A percentile compares a stretch with the other conserved stretches of the same genome.
These are phyloP conservation scores for Macrolepiota albuminosa DNA, from an alignment of 768 basidiomycete species.

Conservation along the genomic window DNA sequence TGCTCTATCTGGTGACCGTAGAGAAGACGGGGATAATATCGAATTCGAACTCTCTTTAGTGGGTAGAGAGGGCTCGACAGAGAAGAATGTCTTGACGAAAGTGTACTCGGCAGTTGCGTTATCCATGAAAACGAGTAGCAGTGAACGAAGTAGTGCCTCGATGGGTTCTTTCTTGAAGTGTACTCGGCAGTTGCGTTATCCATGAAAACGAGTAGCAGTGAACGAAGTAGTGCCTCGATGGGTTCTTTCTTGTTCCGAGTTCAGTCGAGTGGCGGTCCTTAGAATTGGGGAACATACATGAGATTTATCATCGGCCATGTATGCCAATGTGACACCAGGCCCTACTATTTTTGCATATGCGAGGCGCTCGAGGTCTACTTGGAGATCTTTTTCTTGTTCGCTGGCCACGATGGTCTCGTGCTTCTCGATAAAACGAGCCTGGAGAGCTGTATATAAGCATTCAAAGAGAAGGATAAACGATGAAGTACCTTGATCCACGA, in stretches of 20 bases:
- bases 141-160: slow-evolving; percentile 82
- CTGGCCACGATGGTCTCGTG: slow-evolving; percentile 54
- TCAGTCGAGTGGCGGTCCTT: slow-evolving; percentile 1
- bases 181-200: slow-evolving; percentile 95
- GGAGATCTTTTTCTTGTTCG: slow-evolving; percentile 36
- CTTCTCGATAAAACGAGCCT: slow-evolving; percentile 71
- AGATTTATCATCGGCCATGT: slow-evolving; percentile 84
- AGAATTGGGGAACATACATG: slow-evolving; percentile 53
- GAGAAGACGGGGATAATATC: slow-evolving; percentile 30
- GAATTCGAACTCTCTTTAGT: slow-evolving; percentile 29
- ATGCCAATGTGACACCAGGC: slow-evolving; percentile 75
- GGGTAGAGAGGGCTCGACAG: slow-evolving; percentile 29
- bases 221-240: slow-evolving; percentile 80
- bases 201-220: slow-evolving; percentile 84
- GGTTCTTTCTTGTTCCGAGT: slow-evolving; percentile 61
- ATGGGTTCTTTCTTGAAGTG: slow-evolving; percentile 77
- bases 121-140: slow-evolving; percentile 88
- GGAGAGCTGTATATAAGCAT: background rate
- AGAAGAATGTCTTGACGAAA: slow-evolving; percentile 85
- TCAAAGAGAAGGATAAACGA: background rate
- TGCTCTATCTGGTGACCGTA: slow-evolving; percentile 41
- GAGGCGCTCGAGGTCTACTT: slow-evolving; percentile 53
- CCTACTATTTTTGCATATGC: slow-evolving; percentile 72
- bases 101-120: slow-evolving; percentile 91
- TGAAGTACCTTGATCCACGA: slow-evolving; percentile 65